Percentiles rank a stretch among this genome's conserved stretches.
Evolutionary conservation across 2,329 filamentous ascomycete species (phyloP).

Genomic region (Aspergillus tubingensis): DNA sequence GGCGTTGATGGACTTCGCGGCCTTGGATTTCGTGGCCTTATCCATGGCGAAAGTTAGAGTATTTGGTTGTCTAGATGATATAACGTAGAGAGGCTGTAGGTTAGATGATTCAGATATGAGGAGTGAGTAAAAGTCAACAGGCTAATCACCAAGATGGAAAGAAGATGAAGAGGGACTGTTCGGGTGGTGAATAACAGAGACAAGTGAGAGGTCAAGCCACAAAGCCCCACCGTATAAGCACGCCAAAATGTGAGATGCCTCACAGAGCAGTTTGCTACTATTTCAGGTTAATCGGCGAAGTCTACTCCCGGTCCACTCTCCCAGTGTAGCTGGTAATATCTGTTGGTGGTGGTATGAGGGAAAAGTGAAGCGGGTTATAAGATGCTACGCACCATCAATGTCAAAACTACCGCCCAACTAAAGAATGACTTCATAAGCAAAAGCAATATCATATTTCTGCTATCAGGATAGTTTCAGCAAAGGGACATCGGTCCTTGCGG

Average conservation of each 20-base stretch:
- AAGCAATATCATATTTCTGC: no score
- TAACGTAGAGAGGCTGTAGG: neutral
- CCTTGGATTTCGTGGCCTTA: neutral
- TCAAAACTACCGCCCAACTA: no score
- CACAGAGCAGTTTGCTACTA: neutral
- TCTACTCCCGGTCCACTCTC: neutral
- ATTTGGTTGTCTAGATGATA: neutral
- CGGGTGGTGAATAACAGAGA: neutral
- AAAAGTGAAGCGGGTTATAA: neutral
- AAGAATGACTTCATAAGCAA: no score
- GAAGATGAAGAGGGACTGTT: neutral
- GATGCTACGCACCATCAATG: no score
- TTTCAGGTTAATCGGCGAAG: neutral
- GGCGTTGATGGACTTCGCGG: neutral
- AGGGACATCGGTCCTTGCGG: no score
- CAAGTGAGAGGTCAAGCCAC: neutral
- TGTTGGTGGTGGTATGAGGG: neutral
- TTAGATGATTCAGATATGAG: neutral
- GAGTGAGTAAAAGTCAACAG: neutral
- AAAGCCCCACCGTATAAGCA: neutral
- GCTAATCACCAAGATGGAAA: neutral
- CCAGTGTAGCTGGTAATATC: neutral
- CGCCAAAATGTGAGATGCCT: neutral
- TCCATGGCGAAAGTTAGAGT: conserved; percentile 7
- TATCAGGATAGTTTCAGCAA: no score